These are phyloP conservation scores for Takashimella koratensis DNA, from an alignment of 1,284 basidiomycete species.

Conservation along the genomic window DNA sequence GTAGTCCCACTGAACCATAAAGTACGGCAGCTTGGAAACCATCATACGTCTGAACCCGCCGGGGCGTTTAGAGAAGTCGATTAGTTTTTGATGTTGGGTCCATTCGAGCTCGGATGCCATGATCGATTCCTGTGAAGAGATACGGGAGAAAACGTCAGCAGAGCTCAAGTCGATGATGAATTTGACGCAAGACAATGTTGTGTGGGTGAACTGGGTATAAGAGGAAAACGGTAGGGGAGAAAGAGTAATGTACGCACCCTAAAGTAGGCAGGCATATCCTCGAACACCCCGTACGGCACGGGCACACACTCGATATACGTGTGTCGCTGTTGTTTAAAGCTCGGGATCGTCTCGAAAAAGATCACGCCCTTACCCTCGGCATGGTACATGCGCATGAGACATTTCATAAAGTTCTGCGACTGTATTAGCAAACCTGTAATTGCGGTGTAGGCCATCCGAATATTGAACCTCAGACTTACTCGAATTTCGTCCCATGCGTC, in stretches of 20 bases:
- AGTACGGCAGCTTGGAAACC: constrained; percentile 96
- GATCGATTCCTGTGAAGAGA: constrained; percentile 71
- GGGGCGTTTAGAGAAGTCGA: constrained; percentile 82
- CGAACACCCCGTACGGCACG: constrained; percentile 76
- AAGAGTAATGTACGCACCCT: constrained; percentile 55
- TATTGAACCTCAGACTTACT: constrained; percentile 54
- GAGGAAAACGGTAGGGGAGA: constrained; percentile 6
- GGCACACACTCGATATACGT: constrained; percentile 89
- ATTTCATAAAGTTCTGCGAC: constrained; percentile 95
- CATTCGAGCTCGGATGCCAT: constrained; percentile 88
- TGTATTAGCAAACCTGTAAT: neutral
- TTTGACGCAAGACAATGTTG: neutral
- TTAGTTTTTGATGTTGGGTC: constrained; percentile 95
- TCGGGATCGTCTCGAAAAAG: constrained; percentile 90
- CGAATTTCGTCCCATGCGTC: constrained; percentile 96
- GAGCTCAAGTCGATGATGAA: neutral
- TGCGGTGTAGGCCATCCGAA: no score
- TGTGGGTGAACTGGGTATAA: neutral
- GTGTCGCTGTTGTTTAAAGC: constrained; percentile 80
- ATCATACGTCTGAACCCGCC: constrained; percentile 87
- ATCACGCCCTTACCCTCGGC: constrained; percentile 83
- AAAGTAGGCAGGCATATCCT: constrained; percentile 88
- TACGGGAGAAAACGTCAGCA: neutral
- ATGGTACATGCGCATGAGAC: constrained; percentile 88
- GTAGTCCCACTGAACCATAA: constrained; percentile 97